Percentiles rank a stretch among this genome's conserved stretches.
These are phyloP conservation scores for Lactifluus subvellereus DNA, from an alignment of 768 basidiomycete species.

Conservation along the genomic window DNA sequence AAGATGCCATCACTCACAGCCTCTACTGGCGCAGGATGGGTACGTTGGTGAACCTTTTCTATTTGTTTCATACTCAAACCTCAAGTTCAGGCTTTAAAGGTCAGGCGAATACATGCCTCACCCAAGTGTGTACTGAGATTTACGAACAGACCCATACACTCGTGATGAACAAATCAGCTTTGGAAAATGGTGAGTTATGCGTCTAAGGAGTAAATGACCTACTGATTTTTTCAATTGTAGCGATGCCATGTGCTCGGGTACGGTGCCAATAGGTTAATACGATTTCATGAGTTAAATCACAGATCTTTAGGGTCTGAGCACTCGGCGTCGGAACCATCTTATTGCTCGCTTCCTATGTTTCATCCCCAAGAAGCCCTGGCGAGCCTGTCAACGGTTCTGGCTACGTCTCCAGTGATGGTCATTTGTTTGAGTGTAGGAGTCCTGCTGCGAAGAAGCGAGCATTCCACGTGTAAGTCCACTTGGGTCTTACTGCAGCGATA, in stretches of 20 bases:
- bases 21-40: conserved; percentile 55
- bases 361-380: conserved; percentile 36
- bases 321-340: conserved; percentile 42
- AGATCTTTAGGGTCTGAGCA: conserved; percentile 46
- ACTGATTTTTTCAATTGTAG: conserved; percentile 27
- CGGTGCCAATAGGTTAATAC: background rate
- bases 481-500: background rate
- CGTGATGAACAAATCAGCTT: conserved; percentile 49
- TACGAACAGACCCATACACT: conserved; percentile 47
- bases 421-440: conserved; percentile 48
- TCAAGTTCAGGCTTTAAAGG: conserved; percentile 46
- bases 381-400: conserved; percentile 33
- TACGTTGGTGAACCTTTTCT: conserved; percentile 28
- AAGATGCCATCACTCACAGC: conserved; percentile 50
- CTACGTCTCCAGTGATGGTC: conserved; percentile 31
- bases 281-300: background rate
- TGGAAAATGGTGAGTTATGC: conserved; percentile 42
- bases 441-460: conserved; percentile 46
- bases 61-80: background rate
- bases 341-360: conserved; percentile 49
- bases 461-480: conserved; percentile 41
- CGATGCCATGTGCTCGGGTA: conserved; percentile 49
- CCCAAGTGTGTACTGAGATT: background rate
- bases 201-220: background rate
- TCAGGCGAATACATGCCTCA: conserved; percentile 10